Base-by-base conservation (phyloP, 805 yeast genomes). In the Kregervanrija fluxuum region DNA sequence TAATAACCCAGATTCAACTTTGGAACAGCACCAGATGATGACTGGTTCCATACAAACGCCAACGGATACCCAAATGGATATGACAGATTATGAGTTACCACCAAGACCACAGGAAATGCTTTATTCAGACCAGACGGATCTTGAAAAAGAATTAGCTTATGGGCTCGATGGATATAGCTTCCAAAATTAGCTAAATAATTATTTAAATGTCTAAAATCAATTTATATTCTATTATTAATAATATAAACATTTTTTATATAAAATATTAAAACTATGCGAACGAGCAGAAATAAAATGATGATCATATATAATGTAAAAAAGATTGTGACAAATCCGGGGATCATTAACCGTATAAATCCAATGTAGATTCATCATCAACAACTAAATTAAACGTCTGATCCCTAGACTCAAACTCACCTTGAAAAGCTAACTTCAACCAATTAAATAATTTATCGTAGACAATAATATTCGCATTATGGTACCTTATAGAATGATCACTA, bases 401-500 rank as follows among this genome's bases (percentile, higher is more conserved):
- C 30, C n/a, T 38, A 15, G 10, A 50, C 17, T 60, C 69, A 51
- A 68, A 74, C 15, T 61, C 66, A 2, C 81, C 82, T 14, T 54
- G 61, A 54, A 79, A 85, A 0, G 90, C 90, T 47, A 69, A 67
- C 42, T 61, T 62, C 37, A 82, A 63, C 95, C 95, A 85, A 43
- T 61, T 61, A 17, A 83, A 60, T 35, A 85, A 64, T 61, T 79
- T 79, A 58, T 85, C 86, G 58, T 74, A 84, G 14, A 85, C 81
- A 8, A 85, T 75, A n/a, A 57, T 67, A 53, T 77, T 75, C 2
- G 87, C 91, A 59, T 85, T 82, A 59, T 85, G 91, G 62, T 75
- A 80, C 38, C 77, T 66, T 47, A 85, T 84, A 34, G 78, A 67
- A 57, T 85, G 95, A 55, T 85, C 89, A 33, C 85, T 78, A 55